Percentiles rank a stretch among this genome's conserved stretches.
phyloP scores from a whole-genome alignment of 164 flowering plant genomes.

The Brasenia schreberi region DNA sequence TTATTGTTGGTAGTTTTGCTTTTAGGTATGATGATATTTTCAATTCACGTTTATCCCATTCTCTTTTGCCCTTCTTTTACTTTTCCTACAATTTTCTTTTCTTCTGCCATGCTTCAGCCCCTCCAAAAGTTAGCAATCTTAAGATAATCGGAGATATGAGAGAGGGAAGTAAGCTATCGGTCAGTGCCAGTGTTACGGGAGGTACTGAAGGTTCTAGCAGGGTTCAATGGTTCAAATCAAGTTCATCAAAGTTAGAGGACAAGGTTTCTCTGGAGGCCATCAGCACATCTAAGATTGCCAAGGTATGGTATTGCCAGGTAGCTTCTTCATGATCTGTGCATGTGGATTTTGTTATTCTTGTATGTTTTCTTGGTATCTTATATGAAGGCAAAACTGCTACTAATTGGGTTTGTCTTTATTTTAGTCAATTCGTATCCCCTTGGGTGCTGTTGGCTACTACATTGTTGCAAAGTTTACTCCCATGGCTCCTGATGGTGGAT shows the following conservation, averaged over 20 bases:
- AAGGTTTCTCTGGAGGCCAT: constrained; percentile 70
- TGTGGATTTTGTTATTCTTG: too few relatives aligned
- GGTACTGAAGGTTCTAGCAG: constrained; percentile 95
- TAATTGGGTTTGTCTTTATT: neutral
- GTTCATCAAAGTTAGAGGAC: constrained; percentile 35
- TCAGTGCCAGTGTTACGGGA: constrained; percentile 76
- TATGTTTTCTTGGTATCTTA: too few relatives aligned
- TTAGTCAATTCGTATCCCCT: constrained; percentile 89
- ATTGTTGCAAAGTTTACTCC: constrained; percentile 91
- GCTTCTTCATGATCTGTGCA: too few relatives aligned
- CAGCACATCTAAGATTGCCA: constrained; percentile 77
- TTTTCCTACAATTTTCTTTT: constrained; percentile 3
- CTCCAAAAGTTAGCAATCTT: constrained; percentile 67
- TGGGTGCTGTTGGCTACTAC: constrained; percentile 88
- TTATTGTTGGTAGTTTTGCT: neutral
- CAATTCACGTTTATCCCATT: neutral
- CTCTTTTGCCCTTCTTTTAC: neutral
- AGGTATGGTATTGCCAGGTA: constrained; percentile 27
- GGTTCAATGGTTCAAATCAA: constrained; percentile 94
- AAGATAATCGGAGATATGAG: constrained; percentile 78
- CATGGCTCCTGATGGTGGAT: constrained; percentile 90
- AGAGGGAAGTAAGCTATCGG: constrained; percentile 81
- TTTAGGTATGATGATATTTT: neutral
- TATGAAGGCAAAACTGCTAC: neutral
- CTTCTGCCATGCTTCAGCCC: constrained; percentile 38